These are phyloP conservation scores for Peronospora belbahrii DNA, from an alignment of 352 stramenopile species.

Conservation along the genomic window DNA sequence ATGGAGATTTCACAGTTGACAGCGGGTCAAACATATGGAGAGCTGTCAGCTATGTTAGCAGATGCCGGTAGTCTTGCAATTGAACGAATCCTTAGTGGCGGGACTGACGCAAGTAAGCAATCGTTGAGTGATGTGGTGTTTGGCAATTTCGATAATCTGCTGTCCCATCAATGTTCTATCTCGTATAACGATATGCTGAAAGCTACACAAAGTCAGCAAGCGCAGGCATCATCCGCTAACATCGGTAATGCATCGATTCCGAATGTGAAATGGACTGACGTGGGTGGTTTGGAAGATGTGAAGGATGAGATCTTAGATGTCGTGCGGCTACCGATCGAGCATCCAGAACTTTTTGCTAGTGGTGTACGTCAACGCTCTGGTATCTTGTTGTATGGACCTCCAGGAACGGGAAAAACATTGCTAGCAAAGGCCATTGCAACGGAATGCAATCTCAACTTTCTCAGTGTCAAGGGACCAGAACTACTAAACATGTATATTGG, in stretches of 20 bases:
- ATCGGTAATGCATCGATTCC: slow-evolving; percentile 77
- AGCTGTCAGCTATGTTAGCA: slow-evolving; percentile 56
- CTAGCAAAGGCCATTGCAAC: slow-evolving; percentile 93
- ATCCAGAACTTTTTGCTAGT: slow-evolving; percentile 74
- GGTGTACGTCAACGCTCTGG: slow-evolving; percentile 72
- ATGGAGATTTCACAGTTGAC: slow-evolving; percentile 55
- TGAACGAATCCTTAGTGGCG: slow-evolving; percentile 31
- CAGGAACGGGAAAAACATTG: slow-evolving; percentile 91
- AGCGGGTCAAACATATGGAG: slow-evolving; percentile 64
- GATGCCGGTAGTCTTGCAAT: slow-evolving; percentile 49
- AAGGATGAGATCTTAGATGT: slow-evolving; percentile 94
- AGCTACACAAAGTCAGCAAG: slow-evolving; percentile 57
- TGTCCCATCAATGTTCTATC: slow-evolving; percentile 23
- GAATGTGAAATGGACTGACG: slow-evolving; percentile 97
- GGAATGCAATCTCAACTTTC: slow-evolving; percentile 93
- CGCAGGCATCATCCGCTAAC: slow-evolving; percentile 54
- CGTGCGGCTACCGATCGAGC: slow-evolving; percentile 77
- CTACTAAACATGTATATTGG: slow-evolving; percentile 97
- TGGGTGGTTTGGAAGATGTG: slow-evolving; percentile 97
- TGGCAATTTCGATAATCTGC: slow-evolving; percentile 10
- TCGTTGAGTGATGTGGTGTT: slow-evolving; percentile 27
- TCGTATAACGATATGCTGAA: slow-evolving; percentile 38
- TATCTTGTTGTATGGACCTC: slow-evolving; percentile 77
- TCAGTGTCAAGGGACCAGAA: slow-evolving; percentile 94
- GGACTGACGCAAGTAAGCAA: slow-evolving; percentile 13